Evolutionary conservation across 2,329 filamentous ascomycete genomes (phyloP).

Genomic region (Talaromyces marneffei): DNA sequence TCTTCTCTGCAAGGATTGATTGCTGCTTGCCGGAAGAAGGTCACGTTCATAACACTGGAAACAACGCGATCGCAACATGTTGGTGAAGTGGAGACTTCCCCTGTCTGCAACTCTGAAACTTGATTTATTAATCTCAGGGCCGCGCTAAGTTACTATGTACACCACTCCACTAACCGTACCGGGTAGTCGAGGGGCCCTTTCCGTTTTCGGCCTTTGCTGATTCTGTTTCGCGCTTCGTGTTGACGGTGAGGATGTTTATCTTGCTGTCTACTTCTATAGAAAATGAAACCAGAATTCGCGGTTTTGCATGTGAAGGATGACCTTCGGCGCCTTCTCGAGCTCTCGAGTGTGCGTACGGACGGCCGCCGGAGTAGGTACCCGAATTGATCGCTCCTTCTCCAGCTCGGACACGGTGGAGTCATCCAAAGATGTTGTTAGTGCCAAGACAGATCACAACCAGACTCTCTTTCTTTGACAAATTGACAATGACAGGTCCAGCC

Average conservation of each 20-base stretch:
- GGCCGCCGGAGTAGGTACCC: not conserved
- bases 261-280: not conserved
- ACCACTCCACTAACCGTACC: not conserved
- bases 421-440: not conserved
- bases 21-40: no score
- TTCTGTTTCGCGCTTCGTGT: not conserved
- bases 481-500: not conserved
- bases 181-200: not conserved
- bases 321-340: not conserved
- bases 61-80: not conserved
- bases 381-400: not conserved
- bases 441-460: not conserved
- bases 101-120: not conserved
- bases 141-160: not conserved
- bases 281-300: not conserved
- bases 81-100: not conserved
- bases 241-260: not conserved
- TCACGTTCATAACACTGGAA: no score
- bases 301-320: not conserved
- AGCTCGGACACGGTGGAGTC: not conserved
- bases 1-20: no score
- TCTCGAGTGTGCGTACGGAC: not conserved
- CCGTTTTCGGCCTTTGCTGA: not conserved
- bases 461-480: not conserved
- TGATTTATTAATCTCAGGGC: slow-evolving; percentile 1